phyloP scores from a whole-genome alignment of 495 filamentous ascomycete species.

The Podospora tetraspora region DNA sequence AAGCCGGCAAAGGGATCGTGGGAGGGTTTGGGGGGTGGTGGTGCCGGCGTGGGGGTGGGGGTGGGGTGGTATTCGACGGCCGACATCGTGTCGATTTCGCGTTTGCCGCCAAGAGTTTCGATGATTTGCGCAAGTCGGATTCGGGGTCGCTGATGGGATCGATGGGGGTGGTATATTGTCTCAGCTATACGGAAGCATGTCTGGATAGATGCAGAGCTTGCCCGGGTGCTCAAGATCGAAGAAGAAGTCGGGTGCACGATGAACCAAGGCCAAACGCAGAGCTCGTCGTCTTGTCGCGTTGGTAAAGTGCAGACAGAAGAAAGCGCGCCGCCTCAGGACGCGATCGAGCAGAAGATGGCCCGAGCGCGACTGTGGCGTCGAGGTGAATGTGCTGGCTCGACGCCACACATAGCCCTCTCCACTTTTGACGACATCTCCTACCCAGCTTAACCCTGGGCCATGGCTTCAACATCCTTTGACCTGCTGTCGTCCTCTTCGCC shows the following conservation, averaged over 20 bases:
- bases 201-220: neutral
- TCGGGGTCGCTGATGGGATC: neutral
- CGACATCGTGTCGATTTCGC: neutral
- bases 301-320: neutral
- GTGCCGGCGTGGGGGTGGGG: neutral
- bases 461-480: neutral
- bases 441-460: neutral
- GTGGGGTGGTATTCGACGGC: neutral
- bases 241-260: neutral
- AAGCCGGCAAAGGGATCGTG: conserved; percentile 12
- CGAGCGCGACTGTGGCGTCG: neutral
- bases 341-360: neutral
- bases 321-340: neutral
- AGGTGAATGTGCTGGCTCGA: neutral
- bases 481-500: neutral
- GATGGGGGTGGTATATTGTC: neutral
- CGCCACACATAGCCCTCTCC: neutral
- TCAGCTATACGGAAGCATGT: neutral
- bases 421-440: neutral
- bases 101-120: neutral
- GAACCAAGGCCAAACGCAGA: neutral
- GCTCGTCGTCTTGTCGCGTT: neutral
- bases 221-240: neutral
- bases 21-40: neutral
- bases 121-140: neutral